Percentiles rank a stretch among this genome's conserved stretches.
These are phyloP conservation scores for Fusarium verticillioides DNA, from an alignment of 2,329 filamentous ascomycete species.

Conservation along the genomic window DNA sequence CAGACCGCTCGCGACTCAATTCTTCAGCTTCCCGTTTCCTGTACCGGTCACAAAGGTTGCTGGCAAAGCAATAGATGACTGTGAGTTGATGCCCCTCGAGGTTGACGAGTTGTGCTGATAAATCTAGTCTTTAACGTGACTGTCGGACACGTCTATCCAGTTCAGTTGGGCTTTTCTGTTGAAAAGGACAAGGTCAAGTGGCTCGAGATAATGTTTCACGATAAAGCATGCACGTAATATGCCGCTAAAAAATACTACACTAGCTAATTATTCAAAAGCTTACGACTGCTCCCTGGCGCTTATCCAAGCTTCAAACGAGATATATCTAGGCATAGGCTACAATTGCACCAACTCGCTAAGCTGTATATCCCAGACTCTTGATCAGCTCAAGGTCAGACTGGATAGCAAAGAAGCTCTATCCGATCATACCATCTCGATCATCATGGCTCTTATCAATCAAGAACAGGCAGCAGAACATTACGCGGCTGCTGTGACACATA, in stretches of 20 bases:
- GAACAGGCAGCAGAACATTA: slow-evolving; percentile 5
- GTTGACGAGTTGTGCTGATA: not conserved
- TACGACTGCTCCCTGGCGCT: not conserved
- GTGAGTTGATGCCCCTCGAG: not conserved
- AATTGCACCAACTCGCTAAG: not conserved
- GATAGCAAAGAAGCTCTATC: not conserved
- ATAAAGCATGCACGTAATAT: not conserved
- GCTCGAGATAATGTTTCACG: slow-evolving; percentile 13
- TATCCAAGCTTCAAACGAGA: slow-evolving; percentile 17
- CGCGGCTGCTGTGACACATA: not conserved
- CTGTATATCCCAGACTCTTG: slow-evolving; percentile 6
- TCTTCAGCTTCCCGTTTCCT: slow-evolving; percentile 5
- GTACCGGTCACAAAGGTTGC: not conserved
- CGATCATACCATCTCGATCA: not conserved
- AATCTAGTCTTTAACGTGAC: not conserved
- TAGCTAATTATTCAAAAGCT: not conserved
- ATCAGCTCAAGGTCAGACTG: not conserved
- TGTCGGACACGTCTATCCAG: not conserved
- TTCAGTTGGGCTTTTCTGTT: not conserved
- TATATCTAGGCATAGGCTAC: slow-evolving; percentile 4
- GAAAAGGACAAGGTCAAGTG: not conserved
- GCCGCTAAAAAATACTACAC: accelerated
- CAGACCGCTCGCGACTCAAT: not conserved
- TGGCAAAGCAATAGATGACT: slow-evolving; percentile 9
- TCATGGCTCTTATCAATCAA: slow-evolving; percentile 7